Base-by-base conservation (phyloP, 352 stramenopile genomes). In the Blastocystis sp. region DNA sequence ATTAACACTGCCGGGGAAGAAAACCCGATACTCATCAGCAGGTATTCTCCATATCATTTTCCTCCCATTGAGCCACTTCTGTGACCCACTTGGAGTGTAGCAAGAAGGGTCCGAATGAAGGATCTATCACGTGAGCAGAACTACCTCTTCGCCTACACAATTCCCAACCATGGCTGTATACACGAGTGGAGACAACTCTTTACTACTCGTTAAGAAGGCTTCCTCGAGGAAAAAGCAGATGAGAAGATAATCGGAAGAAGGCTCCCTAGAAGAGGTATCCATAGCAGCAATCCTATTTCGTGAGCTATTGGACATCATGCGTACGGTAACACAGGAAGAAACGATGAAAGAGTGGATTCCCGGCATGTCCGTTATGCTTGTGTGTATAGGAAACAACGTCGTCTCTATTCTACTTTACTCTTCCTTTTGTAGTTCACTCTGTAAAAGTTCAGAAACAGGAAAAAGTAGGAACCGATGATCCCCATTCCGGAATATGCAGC, bases 391-490 rank as follows among this genome's bases (percentile, higher is more conserved):
- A 81, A 81, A 45, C 64, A 81, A 81, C 71, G 66, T 23, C 11
- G 21, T 5, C 38, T 66, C 74, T 84, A 84, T 67, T 84, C 74
- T 84, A n/a, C 52, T 45, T 84, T 84, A 28, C 78, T 52, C 62
- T 88, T 88, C 28, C 19, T 53, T 62, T 67, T 79, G 60, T 88
- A 88, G 34, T 56, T 88, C 38, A 14, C 19, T 34, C 28, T 28
- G 52, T 79, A 88, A 76, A 88, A 88, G 41, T 52, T 23, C 5
- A 88, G 10, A 61, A 88, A 88, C 0, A 88, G 78, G 38, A 88
- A 34, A 38, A 88, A 79, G 34, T 88, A 88, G 17, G 78, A 88
- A 10, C 78, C 67, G 28, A 88, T 79, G 66, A 88, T 88, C 17
- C 64, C 64, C 34, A 88, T n/a, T 38, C 78, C 78, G 0, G 78